phyloP scores from a whole-genome alignment of 768 basidiomycete genomes.

The Pluteus cervinus region DNA sequence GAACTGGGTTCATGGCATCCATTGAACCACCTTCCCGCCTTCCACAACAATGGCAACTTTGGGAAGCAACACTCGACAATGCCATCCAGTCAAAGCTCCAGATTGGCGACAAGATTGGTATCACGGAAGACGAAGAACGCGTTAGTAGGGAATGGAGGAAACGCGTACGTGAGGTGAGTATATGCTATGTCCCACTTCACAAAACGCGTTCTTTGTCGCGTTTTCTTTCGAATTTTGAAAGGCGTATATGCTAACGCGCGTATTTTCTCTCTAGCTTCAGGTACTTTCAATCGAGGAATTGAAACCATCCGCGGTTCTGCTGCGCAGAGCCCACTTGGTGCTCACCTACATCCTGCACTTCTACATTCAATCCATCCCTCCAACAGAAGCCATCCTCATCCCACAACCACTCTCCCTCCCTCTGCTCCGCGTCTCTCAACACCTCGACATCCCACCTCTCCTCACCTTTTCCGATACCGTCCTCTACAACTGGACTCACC shows the following conservation, averaged over 20 bases:
- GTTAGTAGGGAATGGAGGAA: slow-evolving; percentile 41
- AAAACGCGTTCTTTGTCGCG: slow-evolving; percentile 6
- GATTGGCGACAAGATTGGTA: slow-evolving; percentile 43
- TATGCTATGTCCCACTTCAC: neutral
- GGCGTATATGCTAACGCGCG: neutral
- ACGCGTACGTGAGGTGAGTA: slow-evolving; percentile 36
- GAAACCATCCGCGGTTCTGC: slow-evolving; percentile 43
- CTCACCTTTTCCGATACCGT: slow-evolving; percentile 93
- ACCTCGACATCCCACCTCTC: slow-evolving; percentile 81
- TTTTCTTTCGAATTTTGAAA: neutral
- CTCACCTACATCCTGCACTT: slow-evolving; percentile 75
- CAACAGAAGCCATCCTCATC: slow-evolving; percentile 48
- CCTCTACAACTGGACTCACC: slow-evolving; percentile 78
- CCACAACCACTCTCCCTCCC: slow-evolving; percentile 75
- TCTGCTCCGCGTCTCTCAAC: slow-evolving; percentile 60
- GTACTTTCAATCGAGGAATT: slow-evolving; percentile 43
- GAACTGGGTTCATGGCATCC: slow-evolving; percentile 90
- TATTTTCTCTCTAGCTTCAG: slow-evolving; percentile 38
- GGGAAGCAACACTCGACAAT: slow-evolving; percentile 51
- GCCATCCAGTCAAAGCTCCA: slow-evolving; percentile 34
- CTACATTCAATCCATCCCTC: slow-evolving; percentile 67
- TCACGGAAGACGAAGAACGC: slow-evolving; percentile 27
- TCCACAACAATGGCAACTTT: slow-evolving; percentile 46
- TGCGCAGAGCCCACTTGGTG: slow-evolving; percentile 74
- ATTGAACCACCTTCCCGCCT: slow-evolving; percentile 61